Evolutionary conservation across 177 flowering plant species (phyloP).

Genomic region (Telopea speciosissima): DNA sequence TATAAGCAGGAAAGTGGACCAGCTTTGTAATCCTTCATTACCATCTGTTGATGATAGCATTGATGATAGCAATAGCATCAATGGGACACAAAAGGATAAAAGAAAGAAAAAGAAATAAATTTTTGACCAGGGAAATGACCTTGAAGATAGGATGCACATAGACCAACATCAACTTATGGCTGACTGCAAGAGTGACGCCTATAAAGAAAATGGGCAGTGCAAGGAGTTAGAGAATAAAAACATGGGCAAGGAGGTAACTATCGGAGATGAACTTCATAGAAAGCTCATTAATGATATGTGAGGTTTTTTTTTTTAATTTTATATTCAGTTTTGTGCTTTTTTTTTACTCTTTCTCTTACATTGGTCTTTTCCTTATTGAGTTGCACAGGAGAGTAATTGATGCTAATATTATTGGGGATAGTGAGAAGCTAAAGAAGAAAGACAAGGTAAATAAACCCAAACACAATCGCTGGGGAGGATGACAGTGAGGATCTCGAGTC

Average conservation of each 20-base stretch:
- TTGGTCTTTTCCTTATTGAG: not conserved
- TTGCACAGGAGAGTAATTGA: not conserved
- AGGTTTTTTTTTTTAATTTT: not conserved
- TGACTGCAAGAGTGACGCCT: not conserved
- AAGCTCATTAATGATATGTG: not conserved
- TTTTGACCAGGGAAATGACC: no score
- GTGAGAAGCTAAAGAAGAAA: no score
- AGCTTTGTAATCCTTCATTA: not conserved
- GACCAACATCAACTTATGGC: not conserved
- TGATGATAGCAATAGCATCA: not conserved
- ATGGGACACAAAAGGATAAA: not conserved
- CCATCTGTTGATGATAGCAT: not conserved
- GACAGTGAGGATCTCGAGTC: not conserved
- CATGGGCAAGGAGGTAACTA: not conserved
- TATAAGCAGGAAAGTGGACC: not conserved
- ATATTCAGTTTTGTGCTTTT: not conserved
- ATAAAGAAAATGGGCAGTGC: not conserved
- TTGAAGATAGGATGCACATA: not conserved
- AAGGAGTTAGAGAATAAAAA: not conserved
- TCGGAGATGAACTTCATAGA: not conserved
- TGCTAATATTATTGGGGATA: no score
- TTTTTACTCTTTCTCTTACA: not conserved
- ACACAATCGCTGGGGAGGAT: not conserved
- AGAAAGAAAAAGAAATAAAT: not conserved
- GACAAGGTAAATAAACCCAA: no score